phyloP scores from a whole-genome alignment of 306 rosid genomes.

The Biancaea sappan region DNA sequence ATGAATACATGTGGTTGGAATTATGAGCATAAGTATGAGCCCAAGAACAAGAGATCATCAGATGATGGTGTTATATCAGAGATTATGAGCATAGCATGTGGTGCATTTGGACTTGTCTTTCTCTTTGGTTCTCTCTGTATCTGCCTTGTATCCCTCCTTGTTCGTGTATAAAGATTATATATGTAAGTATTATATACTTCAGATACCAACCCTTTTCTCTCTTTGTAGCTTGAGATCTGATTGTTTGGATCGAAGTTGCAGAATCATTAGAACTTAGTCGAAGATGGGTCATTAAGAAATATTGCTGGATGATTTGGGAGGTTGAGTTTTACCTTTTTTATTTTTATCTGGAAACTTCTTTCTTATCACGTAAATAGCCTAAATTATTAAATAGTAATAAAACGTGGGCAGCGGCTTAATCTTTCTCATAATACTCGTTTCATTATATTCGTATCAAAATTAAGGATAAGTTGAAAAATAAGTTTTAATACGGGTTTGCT shows the following conservation, averaged over 20 bases:
- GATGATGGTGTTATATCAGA: constrained; percentile 17
- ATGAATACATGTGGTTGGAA: constrained; percentile 40
- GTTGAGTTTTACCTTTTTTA: neutral
- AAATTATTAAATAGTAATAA: no score
- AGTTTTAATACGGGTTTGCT: neutral
- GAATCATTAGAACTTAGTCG: no score
- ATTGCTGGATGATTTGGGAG: no score
- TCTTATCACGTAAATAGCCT: no score
- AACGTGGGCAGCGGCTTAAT: no score
- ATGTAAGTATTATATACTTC: neutral
- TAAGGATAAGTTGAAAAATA: neutral
- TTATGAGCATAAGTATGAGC: constrained; percentile 29
- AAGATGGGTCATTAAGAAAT: no score
- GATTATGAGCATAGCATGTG: constrained; percentile 39
- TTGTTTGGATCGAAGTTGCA: neutral
- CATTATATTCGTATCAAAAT: no score
- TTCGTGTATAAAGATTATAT: constrained; percentile 18
- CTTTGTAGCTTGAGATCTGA: neutral
- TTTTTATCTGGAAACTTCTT: no score
- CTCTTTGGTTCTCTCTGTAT: constrained; percentile 48
- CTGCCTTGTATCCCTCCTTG: constrained; percentile 43
- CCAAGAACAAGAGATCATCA: constrained; percentile 13
- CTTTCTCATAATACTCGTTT: no score
- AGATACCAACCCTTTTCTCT: neutral
- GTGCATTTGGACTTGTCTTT: constrained; percentile 54